Percentiles rank a stretch among this genome's conserved stretches.
phyloP scores from a whole-genome alignment of 345 rosid species.

The Pugionium cornutum region DNA sequence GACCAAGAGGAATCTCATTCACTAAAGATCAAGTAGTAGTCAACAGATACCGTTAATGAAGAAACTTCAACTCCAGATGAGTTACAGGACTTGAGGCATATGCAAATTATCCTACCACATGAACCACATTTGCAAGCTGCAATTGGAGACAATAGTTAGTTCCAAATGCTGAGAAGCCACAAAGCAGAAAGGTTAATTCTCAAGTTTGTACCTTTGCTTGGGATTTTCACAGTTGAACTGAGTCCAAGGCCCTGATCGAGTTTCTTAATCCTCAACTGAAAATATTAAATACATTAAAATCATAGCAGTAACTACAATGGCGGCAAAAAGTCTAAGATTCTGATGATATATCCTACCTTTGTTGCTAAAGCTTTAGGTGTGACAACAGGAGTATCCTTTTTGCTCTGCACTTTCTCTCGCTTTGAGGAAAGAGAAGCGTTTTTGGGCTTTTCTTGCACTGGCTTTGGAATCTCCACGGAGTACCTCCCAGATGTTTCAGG shows the following conservation, averaged over 20 bases:
- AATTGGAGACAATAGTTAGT: slow-evolving; percentile 31
- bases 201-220: slow-evolving; percentile 61
- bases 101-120: slow-evolving; percentile 29
- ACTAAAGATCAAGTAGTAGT: slow-evolving; percentile 10
- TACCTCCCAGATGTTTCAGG: slow-evolving; percentile 38
- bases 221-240: slow-evolving; percentile 34
- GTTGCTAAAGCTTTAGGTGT: slow-evolving; percentile 26
- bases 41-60: slow-evolving; percentile 50
- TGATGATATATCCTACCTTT: slow-evolving; percentile 23
- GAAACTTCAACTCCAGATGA: slow-evolving; percentile 26
- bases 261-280: slow-evolving; percentile 42
- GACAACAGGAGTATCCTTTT: slow-evolving; percentile 13
- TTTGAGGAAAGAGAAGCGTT: slow-evolving; percentile 35
- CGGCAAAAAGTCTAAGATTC: not conserved
- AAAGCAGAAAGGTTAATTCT: slow-evolving; percentile 15
- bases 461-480: slow-evolving; percentile 42
- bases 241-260: slow-evolving; percentile 30
- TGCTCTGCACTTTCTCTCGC: slow-evolving; percentile 28
- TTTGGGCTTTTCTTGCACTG: slow-evolving; percentile 31
- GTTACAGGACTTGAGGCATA: slow-evolving; percentile 34
- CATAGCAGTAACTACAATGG: not conserved
- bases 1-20: slow-evolving; percentile 8
- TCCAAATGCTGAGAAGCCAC: slow-evolving; percentile 35
- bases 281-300: not conserved
- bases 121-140: slow-evolving; percentile 46